These are phyloP conservation scores for Kodamaea leandrae DNA, from an alignment of 805 yeast species.

Conservation along the genomic window DNA sequence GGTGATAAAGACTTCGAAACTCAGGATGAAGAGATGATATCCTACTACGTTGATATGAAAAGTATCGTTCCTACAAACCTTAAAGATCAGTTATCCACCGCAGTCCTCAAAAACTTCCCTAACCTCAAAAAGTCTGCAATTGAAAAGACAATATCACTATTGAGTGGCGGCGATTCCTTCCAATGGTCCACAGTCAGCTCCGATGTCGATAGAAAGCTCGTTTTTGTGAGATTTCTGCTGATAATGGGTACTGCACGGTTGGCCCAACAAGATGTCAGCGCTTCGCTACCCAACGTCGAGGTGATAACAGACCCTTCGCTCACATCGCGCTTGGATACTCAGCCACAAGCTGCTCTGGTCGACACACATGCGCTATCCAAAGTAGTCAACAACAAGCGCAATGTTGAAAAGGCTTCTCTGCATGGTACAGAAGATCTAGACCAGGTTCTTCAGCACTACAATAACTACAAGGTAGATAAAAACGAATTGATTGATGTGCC, in stretches of 20 bases:
- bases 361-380: constrained; percentile 1
- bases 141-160: constrained; percentile 29
- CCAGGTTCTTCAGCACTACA: constrained; percentile 34
- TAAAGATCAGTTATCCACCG: constrained; percentile 30
- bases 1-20: background rate
- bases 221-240: constrained; percentile 31
- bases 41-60: constrained; percentile 18
- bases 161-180: constrained; percentile 16
- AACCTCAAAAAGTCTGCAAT: constrained; percentile 25
- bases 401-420: constrained; percentile 18
- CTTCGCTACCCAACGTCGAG: background rate
- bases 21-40: background rate
- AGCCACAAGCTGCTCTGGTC: background rate
- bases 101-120: constrained; percentile 35
- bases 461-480: constrained; percentile 52
- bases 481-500: constrained; percentile 59
- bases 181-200: constrained; percentile 36
- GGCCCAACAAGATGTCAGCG: background rate
- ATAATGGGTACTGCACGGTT: background rate
- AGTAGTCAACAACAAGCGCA: constrained; percentile 17
- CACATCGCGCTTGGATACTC: background rate
- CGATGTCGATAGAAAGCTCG: constrained; percentile 30
- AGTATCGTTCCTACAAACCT: constrained; percentile 31
- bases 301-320: background rate
- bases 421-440: constrained; percentile 35